phyloP scores from a whole-genome alignment of 2,329 filamentous ascomycete species.

The Trichoderma koningiopsis region DNA sequence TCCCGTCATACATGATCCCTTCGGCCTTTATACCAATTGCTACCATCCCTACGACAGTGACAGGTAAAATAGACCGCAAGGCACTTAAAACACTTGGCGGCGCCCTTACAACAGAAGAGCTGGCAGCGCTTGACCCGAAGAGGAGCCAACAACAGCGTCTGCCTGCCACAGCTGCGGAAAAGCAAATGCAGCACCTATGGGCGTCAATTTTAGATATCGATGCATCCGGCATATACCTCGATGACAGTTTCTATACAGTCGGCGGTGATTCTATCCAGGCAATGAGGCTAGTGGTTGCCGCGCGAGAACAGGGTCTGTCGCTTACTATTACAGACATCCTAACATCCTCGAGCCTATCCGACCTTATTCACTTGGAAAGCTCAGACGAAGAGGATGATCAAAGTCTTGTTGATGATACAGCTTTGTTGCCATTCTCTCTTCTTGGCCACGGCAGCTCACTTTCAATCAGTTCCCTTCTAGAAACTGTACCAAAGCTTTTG shows the following conservation, averaged over 20 bases:
- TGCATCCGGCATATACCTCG: not conserved
- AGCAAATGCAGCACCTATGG: not conserved
- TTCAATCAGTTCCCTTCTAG: not conserved
- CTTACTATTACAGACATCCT: not conserved
- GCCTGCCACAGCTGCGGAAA: not conserved
- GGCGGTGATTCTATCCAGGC: conserved; percentile 49
- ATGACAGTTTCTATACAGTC: not conserved
- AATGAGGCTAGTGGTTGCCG: conserved; percentile 46
- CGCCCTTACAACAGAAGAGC: not conserved
- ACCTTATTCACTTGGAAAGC: not conserved
- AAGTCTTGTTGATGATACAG: not conserved
- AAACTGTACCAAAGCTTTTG: not conserved
- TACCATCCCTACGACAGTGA: not conserved
- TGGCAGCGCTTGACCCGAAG: not conserved
- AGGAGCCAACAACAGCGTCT: not conserved
- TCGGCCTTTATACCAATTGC: not conserved
- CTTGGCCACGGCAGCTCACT: not conserved
- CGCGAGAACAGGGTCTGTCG: conserved; percentile 31
- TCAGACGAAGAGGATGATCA: not conserved
- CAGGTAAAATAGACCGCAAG: not conserved
- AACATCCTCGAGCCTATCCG: not conserved
- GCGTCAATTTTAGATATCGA: not conserved
- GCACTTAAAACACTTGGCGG: not conserved
- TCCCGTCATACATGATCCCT: not conserved
- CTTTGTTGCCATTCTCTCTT: not conserved